Conservation (phyloP, 129 eudicot species). For the Sambucus nigra region DNA sequence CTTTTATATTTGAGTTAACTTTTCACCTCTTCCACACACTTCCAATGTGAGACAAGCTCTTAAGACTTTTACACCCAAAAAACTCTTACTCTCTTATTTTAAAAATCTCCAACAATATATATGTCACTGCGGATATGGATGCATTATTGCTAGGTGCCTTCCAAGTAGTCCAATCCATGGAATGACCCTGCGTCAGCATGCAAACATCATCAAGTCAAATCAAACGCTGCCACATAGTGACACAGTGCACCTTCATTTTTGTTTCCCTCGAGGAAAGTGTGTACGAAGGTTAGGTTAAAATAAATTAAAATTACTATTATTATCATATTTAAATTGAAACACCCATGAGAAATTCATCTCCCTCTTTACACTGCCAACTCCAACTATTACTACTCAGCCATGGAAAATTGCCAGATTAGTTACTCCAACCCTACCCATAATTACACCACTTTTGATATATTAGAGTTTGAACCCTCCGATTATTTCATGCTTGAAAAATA, state of each 20-base stretch:
- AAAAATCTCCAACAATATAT: too few species aligned
- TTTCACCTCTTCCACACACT: too few species aligned
- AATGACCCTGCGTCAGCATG: neutral
- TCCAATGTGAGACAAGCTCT: too few species aligned
- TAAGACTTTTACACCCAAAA: too few species aligned
- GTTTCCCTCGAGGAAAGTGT: neutral
- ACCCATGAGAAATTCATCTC: neutral
- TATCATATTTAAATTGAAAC: neutral
- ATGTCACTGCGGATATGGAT: too few species aligned
- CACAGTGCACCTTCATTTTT: neutral
- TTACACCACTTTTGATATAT: neutral
- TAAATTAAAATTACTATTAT: neutral
- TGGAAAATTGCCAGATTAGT: neutral
- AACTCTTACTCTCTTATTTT: too few species aligned
- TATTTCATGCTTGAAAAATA: too few species aligned
- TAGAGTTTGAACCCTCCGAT: neutral
- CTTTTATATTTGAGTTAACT: too few species aligned
- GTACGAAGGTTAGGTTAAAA: neutral
- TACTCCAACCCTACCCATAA: neutral
- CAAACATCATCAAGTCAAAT: neutral
- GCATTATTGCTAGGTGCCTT: too few species aligned
- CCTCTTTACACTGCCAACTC: neutral
- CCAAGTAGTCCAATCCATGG: neutral
- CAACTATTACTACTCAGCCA: neutral
- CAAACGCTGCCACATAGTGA: neutral